phyloP scores from a whole-genome alignment of 2,329 filamentous ascomycete species.

The Clarireedia monteithiana region DNA sequence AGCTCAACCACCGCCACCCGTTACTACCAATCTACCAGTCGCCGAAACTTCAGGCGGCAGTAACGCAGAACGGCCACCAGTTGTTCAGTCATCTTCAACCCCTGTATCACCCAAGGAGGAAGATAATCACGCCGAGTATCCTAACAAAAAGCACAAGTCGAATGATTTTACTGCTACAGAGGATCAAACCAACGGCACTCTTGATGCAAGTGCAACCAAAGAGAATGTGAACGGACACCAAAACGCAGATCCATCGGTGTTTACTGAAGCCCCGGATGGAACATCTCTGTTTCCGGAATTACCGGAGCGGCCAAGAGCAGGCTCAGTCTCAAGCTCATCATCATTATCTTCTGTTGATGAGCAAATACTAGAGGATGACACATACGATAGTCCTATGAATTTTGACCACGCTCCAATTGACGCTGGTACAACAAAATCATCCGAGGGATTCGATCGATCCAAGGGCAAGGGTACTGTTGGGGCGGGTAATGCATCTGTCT shows the following conservation, averaged over 20 bases:
- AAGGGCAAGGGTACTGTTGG: conserved; percentile 5
- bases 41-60: neutral
- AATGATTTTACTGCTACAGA: conserved; percentile 16
- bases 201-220: conserved; percentile 1
- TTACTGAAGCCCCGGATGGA: neutral
- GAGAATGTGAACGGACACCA: neutral
- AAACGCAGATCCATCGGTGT: conserved; percentile 4
- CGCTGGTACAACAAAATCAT: conserved; percentile 6
- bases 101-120: conserved; percentile 15
- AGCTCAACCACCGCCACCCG: neutral
- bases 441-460: neutral
- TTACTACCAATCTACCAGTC: neutral
- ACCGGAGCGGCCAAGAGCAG: conserved; percentile 13
- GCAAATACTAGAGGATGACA: conserved; percentile 17
- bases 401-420: conserved; percentile 8
- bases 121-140: conserved; percentile 12
- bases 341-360: conserved; percentile 32
- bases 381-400: conserved; percentile 7
- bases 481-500: conserved; percentile 17
- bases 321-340: conserved; percentile 30
- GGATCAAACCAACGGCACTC: conserved; percentile 16
- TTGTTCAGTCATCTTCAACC: conserved; percentile 2
- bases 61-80: neutral
- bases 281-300: conserved; percentile 3
- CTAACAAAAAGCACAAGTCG: conserved; percentile 22